Conservation (phyloP, 1,284 basidiomycete species). For the Rhodotorula sp. region DNA sequence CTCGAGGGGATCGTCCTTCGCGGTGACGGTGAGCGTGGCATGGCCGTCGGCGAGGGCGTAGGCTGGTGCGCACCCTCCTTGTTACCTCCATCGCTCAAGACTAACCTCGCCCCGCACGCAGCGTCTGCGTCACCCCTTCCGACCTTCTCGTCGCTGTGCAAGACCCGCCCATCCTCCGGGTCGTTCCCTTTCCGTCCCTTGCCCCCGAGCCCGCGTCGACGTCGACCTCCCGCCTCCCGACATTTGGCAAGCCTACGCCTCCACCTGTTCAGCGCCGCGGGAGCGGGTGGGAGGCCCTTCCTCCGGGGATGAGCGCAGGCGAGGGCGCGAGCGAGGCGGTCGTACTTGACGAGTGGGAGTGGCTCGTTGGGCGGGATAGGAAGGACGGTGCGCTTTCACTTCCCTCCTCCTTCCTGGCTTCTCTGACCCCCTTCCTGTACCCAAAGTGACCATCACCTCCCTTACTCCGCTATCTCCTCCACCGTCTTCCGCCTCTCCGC, state of each 20-base stretch:
- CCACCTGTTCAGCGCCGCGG: conserved; percentile 13
- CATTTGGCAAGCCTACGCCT: background rate
- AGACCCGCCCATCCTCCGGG: conserved; percentile 42
- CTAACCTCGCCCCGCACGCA: background rate
- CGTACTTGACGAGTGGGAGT: conserved; percentile 37
- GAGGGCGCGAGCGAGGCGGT: conserved; percentile 24
- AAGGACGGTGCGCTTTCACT: conserved; percentile 5
- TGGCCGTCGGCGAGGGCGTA: conserved; percentile 33
- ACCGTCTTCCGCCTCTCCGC: background rate
- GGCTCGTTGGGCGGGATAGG: conserved; percentile 33
- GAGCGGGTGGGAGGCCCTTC: conserved; percentile 28
- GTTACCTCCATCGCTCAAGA: rapidly evolving
- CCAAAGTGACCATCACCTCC: conserved; percentile 25
- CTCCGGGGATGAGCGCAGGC: background rate
- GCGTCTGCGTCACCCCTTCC: conserved; percentile 37
- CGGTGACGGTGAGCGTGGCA: conserved; percentile 26
- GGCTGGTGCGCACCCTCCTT: conserved; percentile 21
- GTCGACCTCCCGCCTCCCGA: background rate
- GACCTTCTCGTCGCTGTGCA: conserved; percentile 40
- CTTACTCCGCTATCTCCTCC: conserved; percentile 5
- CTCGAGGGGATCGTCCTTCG: conserved; percentile 28
- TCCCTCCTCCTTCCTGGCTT: background rate
- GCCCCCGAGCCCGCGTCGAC: background rate
- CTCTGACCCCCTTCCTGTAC: background rate
- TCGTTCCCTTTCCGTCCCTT: conserved; percentile 40